phyloP scores from a whole-genome alignment of 768 basidiomycete species.

The Boletus insuetus region DNA sequence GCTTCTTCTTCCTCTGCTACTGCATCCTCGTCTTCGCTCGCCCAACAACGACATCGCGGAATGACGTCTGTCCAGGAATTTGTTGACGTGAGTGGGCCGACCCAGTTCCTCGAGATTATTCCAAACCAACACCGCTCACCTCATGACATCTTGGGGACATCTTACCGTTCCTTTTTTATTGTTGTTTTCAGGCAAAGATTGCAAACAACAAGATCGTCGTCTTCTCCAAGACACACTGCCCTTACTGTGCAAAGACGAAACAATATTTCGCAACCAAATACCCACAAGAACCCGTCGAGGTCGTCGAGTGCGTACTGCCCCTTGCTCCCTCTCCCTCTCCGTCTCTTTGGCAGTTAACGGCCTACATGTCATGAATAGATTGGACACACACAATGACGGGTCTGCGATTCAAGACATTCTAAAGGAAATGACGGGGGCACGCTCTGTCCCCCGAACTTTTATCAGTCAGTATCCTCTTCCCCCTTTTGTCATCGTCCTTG shows the following conservation, averaged over 20 bases:
- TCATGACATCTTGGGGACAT: constrained; percentile 15
- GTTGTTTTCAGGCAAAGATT: constrained; percentile 45
- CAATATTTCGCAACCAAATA: constrained; percentile 40
- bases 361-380: constrained; percentile 26
- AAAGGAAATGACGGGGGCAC: constrained; percentile 56
- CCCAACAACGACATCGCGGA: constrained; percentile 6
- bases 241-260: constrained; percentile 52
- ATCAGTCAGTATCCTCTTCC: constrained; percentile 47
- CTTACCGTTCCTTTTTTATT: constrained; percentile 23
- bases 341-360: too few species aligned
- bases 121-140: constrained; percentile 14
- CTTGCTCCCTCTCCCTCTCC: not conserved
- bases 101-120: too few species aligned
- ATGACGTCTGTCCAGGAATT: constrained; percentile 33
- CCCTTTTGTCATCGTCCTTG: not conserved
- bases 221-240: constrained; percentile 61
- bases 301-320: constrained; percentile 45
- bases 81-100: constrained; percentile 38
- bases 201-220: constrained; percentile 49
- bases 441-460: constrained; percentile 77
- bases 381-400: constrained; percentile 60
- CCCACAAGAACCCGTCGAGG: constrained; percentile 34
- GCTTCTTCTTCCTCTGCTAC: constrained; percentile 16
- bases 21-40: constrained; percentile 28
- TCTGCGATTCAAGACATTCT: constrained; percentile 66